These are phyloP conservation scores for Aspergillus phoenicis DNA, from an alignment of 2,329 filamentous ascomycete genomes.

Conservation along the genomic window DNA sequence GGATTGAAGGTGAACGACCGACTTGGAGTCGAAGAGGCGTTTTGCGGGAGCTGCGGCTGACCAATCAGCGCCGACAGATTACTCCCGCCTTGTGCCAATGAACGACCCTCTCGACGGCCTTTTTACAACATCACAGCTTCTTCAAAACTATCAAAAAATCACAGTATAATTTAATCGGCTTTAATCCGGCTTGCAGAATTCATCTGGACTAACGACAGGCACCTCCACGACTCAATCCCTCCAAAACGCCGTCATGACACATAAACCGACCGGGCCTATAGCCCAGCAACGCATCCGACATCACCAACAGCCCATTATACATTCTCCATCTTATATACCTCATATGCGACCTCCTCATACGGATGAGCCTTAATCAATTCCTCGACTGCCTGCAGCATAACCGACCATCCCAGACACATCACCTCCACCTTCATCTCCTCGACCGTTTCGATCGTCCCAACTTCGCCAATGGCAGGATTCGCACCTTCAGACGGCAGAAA, in stretches of 20 bases:
- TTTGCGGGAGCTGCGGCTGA: conserved; percentile 33
- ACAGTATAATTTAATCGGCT: not conserved
- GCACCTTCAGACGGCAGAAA: conserved; percentile 45
- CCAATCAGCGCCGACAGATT: conserved; percentile 42
- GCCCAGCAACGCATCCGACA: not conserved
- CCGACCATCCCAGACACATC: conserved; percentile 43
- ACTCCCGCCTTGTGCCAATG: conserved; percentile 32
- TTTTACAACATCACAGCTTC: not conserved
- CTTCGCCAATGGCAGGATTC: conserved; percentile 44
- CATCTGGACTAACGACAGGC: not conserved
- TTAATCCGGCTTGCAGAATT: not conserved
- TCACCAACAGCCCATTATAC: conserved; percentile 26
- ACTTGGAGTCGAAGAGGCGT: conserved; percentile 36
- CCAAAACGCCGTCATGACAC: not conserved
- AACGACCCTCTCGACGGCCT: not conserved
- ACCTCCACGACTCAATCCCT: not conserved
- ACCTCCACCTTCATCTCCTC: conserved; percentile 49
- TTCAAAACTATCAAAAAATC: not conserved
- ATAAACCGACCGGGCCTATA: not conserved
- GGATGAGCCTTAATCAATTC: conserved; percentile 48
- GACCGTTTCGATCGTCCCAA: conserved; percentile 43
- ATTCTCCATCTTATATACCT: conserved; percentile 49
- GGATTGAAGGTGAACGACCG: conserved; percentile 29
- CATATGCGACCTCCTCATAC: conserved; percentile 50
- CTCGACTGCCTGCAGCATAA: conserved; percentile 44